phyloP scores from a whole-genome alignment of 2,329 filamentous ascomycete genomes.

The Cladosporium sp. region DNA sequence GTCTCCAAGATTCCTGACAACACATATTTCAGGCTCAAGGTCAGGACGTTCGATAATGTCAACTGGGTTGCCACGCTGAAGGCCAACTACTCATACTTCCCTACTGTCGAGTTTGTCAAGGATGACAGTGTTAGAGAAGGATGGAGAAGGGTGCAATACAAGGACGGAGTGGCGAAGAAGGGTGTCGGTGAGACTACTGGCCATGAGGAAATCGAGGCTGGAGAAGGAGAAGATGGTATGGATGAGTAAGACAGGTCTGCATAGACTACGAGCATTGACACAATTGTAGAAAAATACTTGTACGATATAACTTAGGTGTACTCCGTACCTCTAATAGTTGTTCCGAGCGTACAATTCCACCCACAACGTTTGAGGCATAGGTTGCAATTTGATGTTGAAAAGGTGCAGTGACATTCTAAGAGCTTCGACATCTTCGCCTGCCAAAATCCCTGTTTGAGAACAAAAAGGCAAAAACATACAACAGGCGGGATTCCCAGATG shows the following conservation, averaged over 20 bases:
- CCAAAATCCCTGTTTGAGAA: no score
- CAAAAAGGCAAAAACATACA: no score
- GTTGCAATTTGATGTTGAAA: no score
- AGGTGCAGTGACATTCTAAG: no score
- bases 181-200: conserved; percentile 28
- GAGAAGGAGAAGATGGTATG: conserved; percentile 4
- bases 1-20: conserved; percentile 91
- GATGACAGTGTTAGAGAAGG: conserved; percentile 49
- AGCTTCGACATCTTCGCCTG: no score
- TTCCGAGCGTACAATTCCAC: no score
- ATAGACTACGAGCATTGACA: not conserved
- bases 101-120: conserved; percentile 62
- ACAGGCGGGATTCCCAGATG: no score
- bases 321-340: no score
- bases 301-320: no score
- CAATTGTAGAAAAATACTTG: not conserved
- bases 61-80: conserved; percentile 99
- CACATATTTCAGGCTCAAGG: conserved; percentile 93
- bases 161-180: conserved; percentile 39
- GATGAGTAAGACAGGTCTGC: not conserved
- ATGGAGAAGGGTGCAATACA: conserved; percentile 53
- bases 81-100: conserved; percentile 97
- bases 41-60: conserved; percentile 98
- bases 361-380: no score
- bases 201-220: conserved; percentile 7